Conservation (phyloP, 352 stramenopile genomes). For the Phytophthora nicotianae region DNA sequence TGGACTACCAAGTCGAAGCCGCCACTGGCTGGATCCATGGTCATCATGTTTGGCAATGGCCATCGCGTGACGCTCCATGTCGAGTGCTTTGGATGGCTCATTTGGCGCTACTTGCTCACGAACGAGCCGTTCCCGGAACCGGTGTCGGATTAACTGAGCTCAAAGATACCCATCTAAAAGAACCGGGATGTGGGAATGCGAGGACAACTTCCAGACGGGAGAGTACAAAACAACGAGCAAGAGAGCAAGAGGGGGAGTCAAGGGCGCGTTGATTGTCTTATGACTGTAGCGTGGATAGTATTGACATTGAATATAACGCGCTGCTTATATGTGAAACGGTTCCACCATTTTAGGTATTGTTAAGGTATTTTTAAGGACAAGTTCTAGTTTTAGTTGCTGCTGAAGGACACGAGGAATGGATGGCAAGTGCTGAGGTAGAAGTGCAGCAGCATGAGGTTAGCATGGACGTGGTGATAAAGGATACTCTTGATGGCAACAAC, state of each 20-base stretch:
- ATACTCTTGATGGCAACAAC: not conserved
- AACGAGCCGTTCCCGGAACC: constrained; percentile 83
- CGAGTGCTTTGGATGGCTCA: constrained; percentile 86
- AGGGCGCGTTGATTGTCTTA: constrained; percentile 10
- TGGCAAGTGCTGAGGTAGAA: constrained; percentile 18
- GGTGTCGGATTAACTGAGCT: constrained; percentile 43
- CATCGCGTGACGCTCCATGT: constrained; percentile 85
- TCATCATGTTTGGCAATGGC: constrained; percentile 86
- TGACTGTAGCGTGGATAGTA: too few relatives aligned
- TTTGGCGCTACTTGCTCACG: constrained; percentile 85
- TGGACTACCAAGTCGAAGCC: constrained; percentile 86
- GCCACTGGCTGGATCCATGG: constrained; percentile 72
- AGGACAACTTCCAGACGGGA: constrained; percentile 2
- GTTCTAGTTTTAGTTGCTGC: not conserved
- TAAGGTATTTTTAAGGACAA: too few relatives aligned
- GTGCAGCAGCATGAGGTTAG: constrained; percentile 15
- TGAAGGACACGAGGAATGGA: constrained; percentile 27
- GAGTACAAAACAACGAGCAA: constrained; percentile 1
- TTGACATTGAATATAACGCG: too few relatives aligned
- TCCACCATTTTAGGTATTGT: too few relatives aligned
- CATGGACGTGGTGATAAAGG: constrained; percentile 1
- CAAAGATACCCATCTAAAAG: not conserved
- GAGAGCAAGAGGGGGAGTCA: constrained; percentile 1
- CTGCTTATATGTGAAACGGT: too few relatives aligned
- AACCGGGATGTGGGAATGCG: not conserved